Base-by-base conservation (phyloP, 768 basidiomycete genomes). In the Suillus subaureus region DNA sequence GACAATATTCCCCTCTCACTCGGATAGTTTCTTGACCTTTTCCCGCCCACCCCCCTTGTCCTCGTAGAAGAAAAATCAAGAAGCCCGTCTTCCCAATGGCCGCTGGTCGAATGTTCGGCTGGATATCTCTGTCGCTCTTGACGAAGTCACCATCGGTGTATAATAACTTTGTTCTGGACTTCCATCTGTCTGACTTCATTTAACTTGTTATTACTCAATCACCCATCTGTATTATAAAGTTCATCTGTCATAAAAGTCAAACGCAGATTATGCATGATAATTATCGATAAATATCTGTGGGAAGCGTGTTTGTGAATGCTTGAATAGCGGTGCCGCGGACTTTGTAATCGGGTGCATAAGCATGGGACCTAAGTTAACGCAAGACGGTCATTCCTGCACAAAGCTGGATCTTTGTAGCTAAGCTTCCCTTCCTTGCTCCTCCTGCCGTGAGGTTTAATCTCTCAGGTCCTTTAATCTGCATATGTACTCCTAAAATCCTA, bases 31-130 rank as follows among this genome's bases (percentile, higher is more conserved):
- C 61, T 74, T 75, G 35, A 81, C 76, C 16, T 81, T 81, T 61
- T 81, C 80, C 39, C 77, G 80, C 13, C 80, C 79, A 6, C 79
- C 79, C 13, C 72, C 76, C 18, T 65, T 60, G n/a, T 57, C 26
- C 6, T 40, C 57, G 18, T 60, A 60, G 58, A 40, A 60, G 26
- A 28, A 60, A 42, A 28, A 42, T 21, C 37, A 58, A 40, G 39
- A 28, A 40, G 57, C 18, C 21, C n/a, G n/a, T 60, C 12, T 60
- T 31, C 26, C 28, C 12, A 60, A 28, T 43, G 40, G 58, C 18
- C 40, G 3, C 58, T 9, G 52, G 28, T 54, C 52, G 52, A 31
- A 31, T 54, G 16, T 58, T 26, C 37, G 39, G 39, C 39, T 31
- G 40, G 40, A 28, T 43, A 12, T 39, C 12, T 18, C 56, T 39